phyloP scores from a whole-genome alignment of 2,329 filamentous ascomycete species.

The Neoscytalidium dimidiatum region DNA sequence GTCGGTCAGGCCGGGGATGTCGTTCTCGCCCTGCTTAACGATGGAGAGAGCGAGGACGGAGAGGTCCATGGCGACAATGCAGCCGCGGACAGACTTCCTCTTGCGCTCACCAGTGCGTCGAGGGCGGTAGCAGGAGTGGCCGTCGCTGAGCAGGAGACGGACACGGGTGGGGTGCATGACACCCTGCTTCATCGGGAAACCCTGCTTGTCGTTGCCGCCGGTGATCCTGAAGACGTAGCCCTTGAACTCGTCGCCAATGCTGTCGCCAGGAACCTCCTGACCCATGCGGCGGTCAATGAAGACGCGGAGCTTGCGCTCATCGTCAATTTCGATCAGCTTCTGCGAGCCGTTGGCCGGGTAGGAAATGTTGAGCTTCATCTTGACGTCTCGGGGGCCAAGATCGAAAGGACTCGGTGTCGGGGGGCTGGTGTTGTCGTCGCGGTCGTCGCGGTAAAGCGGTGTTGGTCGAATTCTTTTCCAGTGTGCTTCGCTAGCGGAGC shows the following conservation, averaged over 20 bases:
- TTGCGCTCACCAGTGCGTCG: slow-evolving; percentile 98
- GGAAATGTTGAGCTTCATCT: slow-evolving; percentile 78
- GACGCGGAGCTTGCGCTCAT: slow-evolving; percentile 98
- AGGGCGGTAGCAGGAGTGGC: slow-evolving; percentile 99
- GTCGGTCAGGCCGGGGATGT: slow-evolving; percentile 96
- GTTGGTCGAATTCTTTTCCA: slow-evolving; percentile 16
- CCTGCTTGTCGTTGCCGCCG: slow-evolving; percentile 99
- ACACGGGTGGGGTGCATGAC: slow-evolving; percentile 99
- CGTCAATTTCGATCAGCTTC: slow-evolving; percentile 98
- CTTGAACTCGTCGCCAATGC: slow-evolving; percentile 98
- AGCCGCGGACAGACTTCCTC: slow-evolving; percentile 98
- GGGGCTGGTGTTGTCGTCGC: slow-evolving; percentile 18
- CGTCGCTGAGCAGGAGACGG: slow-evolving; percentile 90
- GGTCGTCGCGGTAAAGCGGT: slow-evolving; percentile 15
- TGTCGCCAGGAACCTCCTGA: slow-evolving; percentile 89
- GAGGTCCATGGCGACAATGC: slow-evolving; percentile 96
- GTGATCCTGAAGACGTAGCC: slow-evolving; percentile 99
- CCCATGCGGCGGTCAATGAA: slow-evolving; percentile 99
- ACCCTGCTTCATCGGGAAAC: slow-evolving; percentile 99
- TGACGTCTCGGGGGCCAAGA: slow-evolving; percentile 20
- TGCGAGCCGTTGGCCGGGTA: slow-evolving; percentile 99
- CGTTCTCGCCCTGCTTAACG: slow-evolving; percentile 95
- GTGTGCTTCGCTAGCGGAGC: slow-evolving; percentile 17
- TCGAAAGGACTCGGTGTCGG: slow-evolving; percentile 13
- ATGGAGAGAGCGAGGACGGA: slow-evolving; percentile 91